Evolutionary conservation across 805 yeast genomes (phyloP).

Genomic region (Kuraishia piskuri): DNA sequence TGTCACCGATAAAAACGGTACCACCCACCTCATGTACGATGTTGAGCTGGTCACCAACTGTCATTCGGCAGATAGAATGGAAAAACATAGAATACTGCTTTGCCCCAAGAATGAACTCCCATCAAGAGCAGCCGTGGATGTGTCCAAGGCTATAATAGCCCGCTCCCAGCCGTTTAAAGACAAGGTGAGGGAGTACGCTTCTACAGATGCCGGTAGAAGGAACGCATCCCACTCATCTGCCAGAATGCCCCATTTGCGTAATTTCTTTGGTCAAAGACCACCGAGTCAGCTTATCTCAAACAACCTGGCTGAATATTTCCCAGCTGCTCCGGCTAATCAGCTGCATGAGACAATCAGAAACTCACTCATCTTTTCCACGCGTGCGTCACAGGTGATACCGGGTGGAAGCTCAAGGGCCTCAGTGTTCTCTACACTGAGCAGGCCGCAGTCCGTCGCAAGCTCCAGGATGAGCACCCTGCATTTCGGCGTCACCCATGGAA

Average conservation of each 20-base stretch:
- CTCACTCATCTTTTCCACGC: constrained; percentile 71
- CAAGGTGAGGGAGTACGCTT: not conserved
- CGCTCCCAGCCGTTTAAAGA: constrained; percentile 6
- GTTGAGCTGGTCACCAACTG: constrained; percentile 78
- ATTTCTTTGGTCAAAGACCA: constrained; percentile 82
- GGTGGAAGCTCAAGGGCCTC: constrained; percentile 8
- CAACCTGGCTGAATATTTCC: constrained; percentile 85
- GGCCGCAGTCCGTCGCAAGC: constrained; percentile 17
- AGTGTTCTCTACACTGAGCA: constrained; percentile 4
- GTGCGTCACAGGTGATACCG: constrained; percentile 35
- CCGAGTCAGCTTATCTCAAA: constrained; percentile 88
- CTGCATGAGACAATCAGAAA: constrained; percentile 76
- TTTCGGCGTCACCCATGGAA: not conserved
- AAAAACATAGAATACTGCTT: constrained; percentile 61
- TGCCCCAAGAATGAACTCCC: constrained; percentile 62
- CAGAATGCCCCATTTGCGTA: not conserved
- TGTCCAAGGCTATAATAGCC: constrained; percentile 38
- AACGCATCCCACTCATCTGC: not conserved
- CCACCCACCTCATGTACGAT: constrained; percentile 49
- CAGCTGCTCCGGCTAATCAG: constrained; percentile 63
- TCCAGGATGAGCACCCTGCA: constrained; percentile 10
- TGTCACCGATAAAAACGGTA: constrained; percentile 35
- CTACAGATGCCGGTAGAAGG: not conserved
- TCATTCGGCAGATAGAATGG: constrained; percentile 63
- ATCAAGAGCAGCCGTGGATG: constrained; percentile 45